phyloP scores from a whole-genome alignment of 495 filamentous ascomycete genomes.

The Poronia punctata region DNA sequence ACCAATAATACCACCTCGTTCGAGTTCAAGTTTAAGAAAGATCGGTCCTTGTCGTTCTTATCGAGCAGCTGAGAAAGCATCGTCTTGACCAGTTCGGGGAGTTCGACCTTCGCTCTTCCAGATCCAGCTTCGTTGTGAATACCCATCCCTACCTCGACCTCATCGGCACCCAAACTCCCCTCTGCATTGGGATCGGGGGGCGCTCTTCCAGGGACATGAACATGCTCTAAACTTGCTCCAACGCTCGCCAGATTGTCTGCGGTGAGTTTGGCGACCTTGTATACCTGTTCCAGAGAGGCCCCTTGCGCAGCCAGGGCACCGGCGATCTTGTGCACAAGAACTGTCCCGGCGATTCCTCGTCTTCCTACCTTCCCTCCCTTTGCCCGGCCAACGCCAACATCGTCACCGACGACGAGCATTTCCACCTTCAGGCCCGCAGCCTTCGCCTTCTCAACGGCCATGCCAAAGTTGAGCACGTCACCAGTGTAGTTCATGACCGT shows the following conservation, averaged over 20 bases:
- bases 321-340: constrained; percentile 80
- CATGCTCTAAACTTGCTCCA: constrained; percentile 79
- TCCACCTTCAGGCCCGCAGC: constrained; percentile 74
- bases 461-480: constrained; percentile 94
- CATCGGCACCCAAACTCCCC: constrained; percentile 53
- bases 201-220: constrained; percentile 81
- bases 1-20: constrained; percentile 68
- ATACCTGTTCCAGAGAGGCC: constrained; percentile 56
- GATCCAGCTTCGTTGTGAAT: constrained; percentile 96
- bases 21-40: constrained; percentile 62
- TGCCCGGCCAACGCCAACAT: constrained; percentile 80
- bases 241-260: constrained; percentile 76
- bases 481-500: constrained; percentile 65
- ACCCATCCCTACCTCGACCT: constrained; percentile 96
- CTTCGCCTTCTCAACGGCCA: constrained; percentile 87
- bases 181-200: constrained; percentile 27
- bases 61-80: constrained; percentile 84
- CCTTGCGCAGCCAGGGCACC: constrained; percentile 79
- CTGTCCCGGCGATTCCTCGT: constrained; percentile 85
- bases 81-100: constrained; percentile 63
- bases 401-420: constrained; percentile 93
- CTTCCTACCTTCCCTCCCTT: constrained; percentile 87
- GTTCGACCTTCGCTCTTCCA: constrained; percentile 56
- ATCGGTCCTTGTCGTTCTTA: constrained; percentile 68
- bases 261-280: constrained; percentile 60